phyloP scores from a whole-genome alignment of 306 rosid species.

The Leucaena leucocephala region DNA sequence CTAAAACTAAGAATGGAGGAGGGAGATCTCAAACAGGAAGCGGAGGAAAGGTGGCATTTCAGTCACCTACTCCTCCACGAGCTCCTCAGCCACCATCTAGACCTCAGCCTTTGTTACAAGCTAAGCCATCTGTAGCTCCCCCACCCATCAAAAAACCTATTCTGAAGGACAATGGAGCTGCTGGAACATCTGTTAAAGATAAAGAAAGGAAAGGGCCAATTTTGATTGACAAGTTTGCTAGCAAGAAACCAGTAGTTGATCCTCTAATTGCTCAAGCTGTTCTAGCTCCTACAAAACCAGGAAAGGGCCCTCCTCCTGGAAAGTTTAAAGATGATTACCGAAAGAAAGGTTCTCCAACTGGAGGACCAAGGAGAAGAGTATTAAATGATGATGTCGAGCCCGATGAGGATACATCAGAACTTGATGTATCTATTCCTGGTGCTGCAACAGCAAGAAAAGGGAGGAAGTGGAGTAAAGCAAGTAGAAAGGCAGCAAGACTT shows the following conservation, averaged over 20 bases:
- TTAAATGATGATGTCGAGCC: slow-evolving; percentile 34
- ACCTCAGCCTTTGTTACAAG: slow-evolving; percentile 62
- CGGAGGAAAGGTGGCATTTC: slow-evolving; percentile 45
- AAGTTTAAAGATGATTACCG: slow-evolving; percentile 74
- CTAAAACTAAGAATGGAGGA: slow-evolving; percentile 40
- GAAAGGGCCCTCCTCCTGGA: slow-evolving; percentile 69
- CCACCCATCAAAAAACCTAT: slow-evolving; percentile 68
- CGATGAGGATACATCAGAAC: slow-evolving; percentile 62
- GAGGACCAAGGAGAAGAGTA: slow-evolving; percentile 67
- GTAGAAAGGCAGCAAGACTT: slow-evolving; percentile 92
- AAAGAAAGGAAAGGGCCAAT: slow-evolving; percentile 77
- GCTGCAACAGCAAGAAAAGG: slow-evolving; percentile 73
- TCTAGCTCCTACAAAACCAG: slow-evolving; percentile 78
- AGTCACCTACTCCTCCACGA: slow-evolving; percentile 46
- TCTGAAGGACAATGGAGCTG: slow-evolving; percentile 82
- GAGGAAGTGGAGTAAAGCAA: slow-evolving; percentile 97
- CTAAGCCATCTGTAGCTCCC: slow-evolving; percentile 70
- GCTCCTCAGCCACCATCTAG: slow-evolving; percentile 15
- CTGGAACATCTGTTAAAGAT: slow-evolving; percentile 41
- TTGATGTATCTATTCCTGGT: slow-evolving; percentile 73
- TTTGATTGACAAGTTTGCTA: slow-evolving; percentile 89
- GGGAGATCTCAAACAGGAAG: slow-evolving; percentile 47
- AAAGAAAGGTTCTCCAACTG: slow-evolving; percentile 65
- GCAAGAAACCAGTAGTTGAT: slow-evolving; percentile 71
- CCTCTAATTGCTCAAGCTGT: slow-evolving; percentile 70